Base-by-base conservation (phyloP, 2,329 filamentous ascomycete species). In the Nothopassalora personata region DNA sequence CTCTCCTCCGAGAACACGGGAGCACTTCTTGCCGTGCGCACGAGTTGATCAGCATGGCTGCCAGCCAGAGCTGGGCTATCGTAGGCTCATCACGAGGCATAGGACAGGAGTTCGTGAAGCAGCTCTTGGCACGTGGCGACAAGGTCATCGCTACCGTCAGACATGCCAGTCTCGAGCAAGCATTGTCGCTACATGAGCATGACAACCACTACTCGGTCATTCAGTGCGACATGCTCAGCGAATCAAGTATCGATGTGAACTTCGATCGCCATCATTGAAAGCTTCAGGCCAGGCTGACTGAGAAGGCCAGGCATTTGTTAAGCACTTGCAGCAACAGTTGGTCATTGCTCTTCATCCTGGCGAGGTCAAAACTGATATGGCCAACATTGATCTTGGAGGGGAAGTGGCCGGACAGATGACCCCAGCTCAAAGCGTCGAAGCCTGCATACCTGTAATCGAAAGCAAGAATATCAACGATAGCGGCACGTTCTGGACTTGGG, bases 281-380 rank as follows among this genome's bases (percentile, higher is more conserved):
- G 28, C 34, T 53, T 13, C 48, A 34, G 13, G 5, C 7, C 11
- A 23, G 28, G 47, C 54, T 54, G 49, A 58, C 31, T 48, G 19
- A 23, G 11, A 5, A 46, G 34, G 15, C 34, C 31, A 58, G 55
- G 60, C 54, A 23, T 61, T 63, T 43, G 56, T 58, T 36, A 43
- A 53, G 6, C 48, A 54, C n/a, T 36, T 64, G 28, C 9, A 8
- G 45, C 51, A 34, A 58, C 53, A 64, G 58, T 61, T 79, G 18
- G 74, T 85, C 5, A 66, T 84, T 36, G 81, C 81, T 5, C 74
- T 84, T 69, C 82, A 85, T 71, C 82, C 82, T 0, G 82, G 82
- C 6, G 82, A 84, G 66, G 82, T 85, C 0, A 73, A 74, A 45
- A 84, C 60, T 1, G 81, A 83, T 60, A 83, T 83, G 80, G 76